Conservation (phyloP, 441 rosid species). For the Populus tomentosa region DNA sequence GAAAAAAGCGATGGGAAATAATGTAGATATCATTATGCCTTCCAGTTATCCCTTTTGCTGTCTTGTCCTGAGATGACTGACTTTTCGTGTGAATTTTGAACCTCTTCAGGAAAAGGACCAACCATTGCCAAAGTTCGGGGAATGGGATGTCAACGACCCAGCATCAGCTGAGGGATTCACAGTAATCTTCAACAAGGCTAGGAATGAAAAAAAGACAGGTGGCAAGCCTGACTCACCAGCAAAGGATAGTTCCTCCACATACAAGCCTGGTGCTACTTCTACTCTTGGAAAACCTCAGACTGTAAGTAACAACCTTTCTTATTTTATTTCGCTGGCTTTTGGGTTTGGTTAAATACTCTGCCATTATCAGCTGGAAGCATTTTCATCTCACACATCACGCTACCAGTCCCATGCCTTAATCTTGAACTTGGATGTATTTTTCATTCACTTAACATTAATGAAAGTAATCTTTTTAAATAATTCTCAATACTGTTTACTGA, state of each 20-base stretch:
- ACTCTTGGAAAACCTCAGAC: slow-evolving; percentile 67
- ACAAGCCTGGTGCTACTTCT: slow-evolving; percentile 30
- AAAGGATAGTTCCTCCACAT: slow-evolving; percentile 32
- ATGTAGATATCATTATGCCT: too few relatives aligned
- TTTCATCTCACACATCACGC: neutral
- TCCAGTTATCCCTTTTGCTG: neutral
- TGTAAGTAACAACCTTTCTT: slow-evolving; percentile 41
- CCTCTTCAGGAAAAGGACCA: slow-evolving; percentile 61
- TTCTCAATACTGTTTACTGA: neutral
- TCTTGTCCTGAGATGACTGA: neutral
- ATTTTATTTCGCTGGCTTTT: slow-evolving; percentile 1
- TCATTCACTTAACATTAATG: neutral
- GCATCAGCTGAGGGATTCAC: slow-evolving; percentile 92
- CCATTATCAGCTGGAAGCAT: neutral
- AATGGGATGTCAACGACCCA: slow-evolving; percentile 91
- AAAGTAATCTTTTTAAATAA: neutral
- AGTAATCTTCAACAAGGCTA: slow-evolving; percentile 87
- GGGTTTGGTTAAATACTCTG: neutral
- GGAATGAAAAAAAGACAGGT: slow-evolving; percentile 82
- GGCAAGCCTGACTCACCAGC: slow-evolving; percentile 56
- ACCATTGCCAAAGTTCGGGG: slow-evolving; percentile 91
- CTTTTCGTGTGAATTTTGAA: neutral
- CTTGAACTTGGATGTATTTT: neutral
- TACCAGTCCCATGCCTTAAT: neutral
- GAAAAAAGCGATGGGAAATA: too few relatives aligned